Evolutionary conservation across 2,329 filamentous ascomycete species (phyloP).

Genomic region (Talaromyces amestolkiae): DNA sequence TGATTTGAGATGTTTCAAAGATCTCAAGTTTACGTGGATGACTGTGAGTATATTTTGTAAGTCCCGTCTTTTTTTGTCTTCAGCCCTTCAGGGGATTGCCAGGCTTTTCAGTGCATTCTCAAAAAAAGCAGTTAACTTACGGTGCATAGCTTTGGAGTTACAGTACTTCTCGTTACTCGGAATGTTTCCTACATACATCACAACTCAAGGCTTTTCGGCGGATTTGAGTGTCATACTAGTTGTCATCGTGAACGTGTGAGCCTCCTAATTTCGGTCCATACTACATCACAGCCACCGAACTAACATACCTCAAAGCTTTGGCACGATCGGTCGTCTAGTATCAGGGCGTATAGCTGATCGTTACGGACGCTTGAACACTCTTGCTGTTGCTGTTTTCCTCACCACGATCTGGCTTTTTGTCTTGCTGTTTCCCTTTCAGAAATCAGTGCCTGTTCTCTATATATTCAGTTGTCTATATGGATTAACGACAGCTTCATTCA

Average conservation of each 20-base stretch:
- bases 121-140: not conserved
- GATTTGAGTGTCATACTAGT: conserved; percentile 40
- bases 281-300: not conserved
- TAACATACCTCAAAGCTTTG: not conserved
- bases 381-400: conserved; percentile 37
- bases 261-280: not conserved
- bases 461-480: conserved; percentile 47
- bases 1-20: conserved; percentile 45
- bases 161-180: conserved; percentile 42
- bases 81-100: too few species aligned
- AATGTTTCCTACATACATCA: conserved; percentile 45
- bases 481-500: conserved; percentile 48
- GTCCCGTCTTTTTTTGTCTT: conserved; percentile 2
- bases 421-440: conserved; percentile 48
- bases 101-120: not conserved
- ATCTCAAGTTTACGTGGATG: conserved; percentile 45
- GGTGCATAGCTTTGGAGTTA: conserved; percentile 29
- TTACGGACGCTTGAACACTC: conserved; percentile 49
- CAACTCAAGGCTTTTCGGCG: conserved; percentile 28
- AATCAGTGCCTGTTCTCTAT: conserved; percentile 40
- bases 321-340: conserved; percentile 42
- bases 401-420: conserved; percentile 42
- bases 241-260: conserved; percentile 42
- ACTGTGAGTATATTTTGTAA: conserved; percentile 47
- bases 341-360: conserved; percentile 46